These are phyloP conservation scores for Saturnispora diversa DNA, from an alignment of 805 yeast species.

Conservation along the genomic window DNA sequence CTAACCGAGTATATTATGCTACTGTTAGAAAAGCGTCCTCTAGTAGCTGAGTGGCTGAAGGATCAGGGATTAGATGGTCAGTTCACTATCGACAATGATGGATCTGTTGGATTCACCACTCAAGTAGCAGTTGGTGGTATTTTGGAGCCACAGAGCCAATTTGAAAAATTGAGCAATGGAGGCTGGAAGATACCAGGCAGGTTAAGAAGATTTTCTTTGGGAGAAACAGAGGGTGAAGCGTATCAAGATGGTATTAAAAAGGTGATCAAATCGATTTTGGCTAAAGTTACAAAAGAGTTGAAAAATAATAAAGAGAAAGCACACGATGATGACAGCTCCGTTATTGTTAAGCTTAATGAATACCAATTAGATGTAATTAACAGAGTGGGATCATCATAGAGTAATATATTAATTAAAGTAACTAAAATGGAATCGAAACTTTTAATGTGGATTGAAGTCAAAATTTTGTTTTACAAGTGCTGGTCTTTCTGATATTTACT, in stretches of 20 bases:
- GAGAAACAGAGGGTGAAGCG: background rate
- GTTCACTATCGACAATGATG: constrained; percentile 4
- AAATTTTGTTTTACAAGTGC: background rate
- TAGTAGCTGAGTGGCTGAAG: background rate
- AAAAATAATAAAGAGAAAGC: background rate
- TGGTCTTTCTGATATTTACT: no score
- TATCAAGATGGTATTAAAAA: background rate
- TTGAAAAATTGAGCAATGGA: background rate
- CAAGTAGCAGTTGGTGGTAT: constrained; percentile 3
- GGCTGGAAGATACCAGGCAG: constrained; percentile 1
- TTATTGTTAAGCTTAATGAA: no score
- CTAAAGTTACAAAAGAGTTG: background rate
- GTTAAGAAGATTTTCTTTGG: background rate
- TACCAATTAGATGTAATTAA: no score
- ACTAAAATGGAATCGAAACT: no score
- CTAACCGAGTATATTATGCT: constrained; percentile 32
- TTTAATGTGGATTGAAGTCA: no score
- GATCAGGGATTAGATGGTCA: constrained; percentile 1
- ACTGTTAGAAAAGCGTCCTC: background rate
- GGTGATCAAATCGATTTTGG: background rate
- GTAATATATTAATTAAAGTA: no score
- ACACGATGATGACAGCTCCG: no score
- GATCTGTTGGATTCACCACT: background rate
- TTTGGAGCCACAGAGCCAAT: background rate
- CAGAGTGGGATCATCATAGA: no score